A percentile compares a stretch with the other conserved stretches of the same genome.
phyloP scores from a whole-genome alignment of 2,329 filamentous ascomycete genomes.

The Aspergillus fructus region DNA sequence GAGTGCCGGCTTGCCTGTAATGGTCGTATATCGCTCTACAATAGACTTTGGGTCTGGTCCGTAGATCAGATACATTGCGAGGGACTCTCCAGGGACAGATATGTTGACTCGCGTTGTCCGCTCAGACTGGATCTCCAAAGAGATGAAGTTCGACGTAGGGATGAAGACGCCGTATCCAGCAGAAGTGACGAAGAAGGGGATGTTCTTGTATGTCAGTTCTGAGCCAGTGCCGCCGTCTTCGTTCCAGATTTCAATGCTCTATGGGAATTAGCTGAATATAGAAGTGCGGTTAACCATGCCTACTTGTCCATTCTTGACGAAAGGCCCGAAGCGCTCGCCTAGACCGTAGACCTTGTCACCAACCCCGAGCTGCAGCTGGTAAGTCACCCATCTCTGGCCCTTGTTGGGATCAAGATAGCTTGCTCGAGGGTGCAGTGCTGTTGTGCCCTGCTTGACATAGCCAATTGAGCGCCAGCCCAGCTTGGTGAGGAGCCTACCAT shows the following conservation, averaged over 20 bases:
- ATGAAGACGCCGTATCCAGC: conserved; percentile 13
- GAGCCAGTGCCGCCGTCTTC: conserved; percentile 13
- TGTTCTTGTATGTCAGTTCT: conserved; percentile 13
- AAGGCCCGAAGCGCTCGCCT: conserved; percentile 12
- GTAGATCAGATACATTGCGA: conserved; percentile 11
- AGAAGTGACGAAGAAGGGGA: conserved; percentile 12
- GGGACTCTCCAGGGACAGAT: conserved; percentile 2
- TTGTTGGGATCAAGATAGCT: conserved; percentile 12
- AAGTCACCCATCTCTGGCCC: conserved; percentile 11
- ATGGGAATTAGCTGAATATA: no score
- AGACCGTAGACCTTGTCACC: conserved; percentile 11
- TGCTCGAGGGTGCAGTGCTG: no score
- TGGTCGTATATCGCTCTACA: conserved; percentile 4
- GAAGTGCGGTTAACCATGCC: no score
- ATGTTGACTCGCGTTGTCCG: conserved; percentile 10
- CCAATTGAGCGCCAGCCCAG: no score
- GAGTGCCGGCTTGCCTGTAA: conserved; percentile 9
- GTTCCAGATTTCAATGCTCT: conserved; percentile 14
- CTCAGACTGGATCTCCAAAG: conserved; percentile 10
- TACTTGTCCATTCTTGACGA: conserved; percentile 5
- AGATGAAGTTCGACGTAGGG: conserved; percentile 6
- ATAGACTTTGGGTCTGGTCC: conserved; percentile 10
- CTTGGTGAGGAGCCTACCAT: no score
- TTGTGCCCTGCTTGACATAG: no score
- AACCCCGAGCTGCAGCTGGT: conserved; percentile 11